Evolutionary conservation across 2,329 filamentous ascomycete genomes (phyloP).

Genomic region (Ophiosphaerella korrae): DNA sequence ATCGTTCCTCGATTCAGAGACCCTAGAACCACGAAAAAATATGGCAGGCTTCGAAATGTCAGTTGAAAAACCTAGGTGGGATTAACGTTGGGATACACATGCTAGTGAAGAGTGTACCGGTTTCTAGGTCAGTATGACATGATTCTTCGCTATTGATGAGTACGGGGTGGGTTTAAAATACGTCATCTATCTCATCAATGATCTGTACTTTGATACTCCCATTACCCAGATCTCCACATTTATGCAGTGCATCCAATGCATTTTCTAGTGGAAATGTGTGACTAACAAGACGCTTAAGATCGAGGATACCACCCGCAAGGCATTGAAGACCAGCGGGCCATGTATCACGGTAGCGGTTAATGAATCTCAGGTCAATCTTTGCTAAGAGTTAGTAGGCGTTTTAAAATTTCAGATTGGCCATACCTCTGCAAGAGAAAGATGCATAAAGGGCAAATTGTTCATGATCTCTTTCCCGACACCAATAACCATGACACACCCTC

Average conservation of each 20-base stretch:
- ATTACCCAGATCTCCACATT: slow-evolving; percentile 58
- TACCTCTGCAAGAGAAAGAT: slow-evolving; percentile 65
- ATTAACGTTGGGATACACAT: too few relatives aligned
- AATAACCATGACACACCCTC: slow-evolving; percentile 67
- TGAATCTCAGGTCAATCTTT: slow-evolving; percentile 70
- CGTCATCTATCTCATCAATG: slow-evolving; percentile 51
- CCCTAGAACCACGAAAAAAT: too few relatives aligned
- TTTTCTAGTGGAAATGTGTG: slow-evolving; percentile 67
- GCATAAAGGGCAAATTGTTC: slow-evolving; percentile 72
- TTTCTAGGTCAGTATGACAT: too few relatives aligned
- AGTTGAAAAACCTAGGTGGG: too few relatives aligned
- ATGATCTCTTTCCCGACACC: slow-evolving; percentile 66
- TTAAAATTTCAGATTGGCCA: neutral
- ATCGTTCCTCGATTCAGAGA: too few relatives aligned
- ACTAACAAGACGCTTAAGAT: slow-evolving; percentile 66
- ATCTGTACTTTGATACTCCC: slow-evolving; percentile 67
- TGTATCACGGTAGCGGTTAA: slow-evolving; percentile 72
- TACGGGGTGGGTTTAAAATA: slow-evolving; percentile 14
- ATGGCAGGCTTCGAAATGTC: too few relatives aligned
- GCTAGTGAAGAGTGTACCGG: too few relatives aligned
- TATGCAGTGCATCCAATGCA: slow-evolving; percentile 62
- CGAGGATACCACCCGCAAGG: slow-evolving; percentile 63
- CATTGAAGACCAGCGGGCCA: slow-evolving; percentile 70
- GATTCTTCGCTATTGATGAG: too few relatives aligned
- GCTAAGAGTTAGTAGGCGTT: neutral